A percentile compares a stretch with the other conserved stretches of the same genome.
Conservation (phyloP, 2,329 filamentous ascomycete species). For the Colletotrichum musicola region DNA sequence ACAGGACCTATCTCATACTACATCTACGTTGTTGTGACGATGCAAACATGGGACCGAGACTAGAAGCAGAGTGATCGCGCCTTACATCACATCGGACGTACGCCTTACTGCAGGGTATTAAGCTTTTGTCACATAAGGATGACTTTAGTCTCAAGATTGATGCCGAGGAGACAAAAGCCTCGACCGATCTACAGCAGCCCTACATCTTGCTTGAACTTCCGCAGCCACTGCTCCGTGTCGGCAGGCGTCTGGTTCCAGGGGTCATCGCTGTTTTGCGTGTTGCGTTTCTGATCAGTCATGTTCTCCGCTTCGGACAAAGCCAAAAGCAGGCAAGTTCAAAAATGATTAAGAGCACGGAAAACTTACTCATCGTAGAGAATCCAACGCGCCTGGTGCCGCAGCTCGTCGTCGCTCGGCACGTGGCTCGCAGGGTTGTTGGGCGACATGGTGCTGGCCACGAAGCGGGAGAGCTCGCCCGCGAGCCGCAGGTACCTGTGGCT, state of each 20-base stretch:
- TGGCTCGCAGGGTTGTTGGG: slow-evolving; percentile 47
- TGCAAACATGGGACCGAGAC: too few species aligned
- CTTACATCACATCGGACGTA: too few species aligned
- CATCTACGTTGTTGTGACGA: too few species aligned
- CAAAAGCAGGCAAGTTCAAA: background rate
- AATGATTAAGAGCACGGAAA: too few species aligned
- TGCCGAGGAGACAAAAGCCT: too few species aligned
- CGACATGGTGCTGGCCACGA: slow-evolving; percentile 46
- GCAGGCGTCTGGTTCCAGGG: slow-evolving; percentile 39
- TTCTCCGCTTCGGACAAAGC: too few species aligned
- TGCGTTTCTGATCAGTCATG: too few species aligned
- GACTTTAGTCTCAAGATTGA: too few species aligned
- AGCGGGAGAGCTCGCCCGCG: slow-evolving; percentile 41
- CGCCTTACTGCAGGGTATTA: too few species aligned
- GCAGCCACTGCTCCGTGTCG: slow-evolving; percentile 31
- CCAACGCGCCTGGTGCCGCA: slow-evolving; percentile 49
- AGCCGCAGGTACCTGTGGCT: slow-evolving; percentile 44
- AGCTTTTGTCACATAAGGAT: too few species aligned
- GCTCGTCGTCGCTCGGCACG: slow-evolving; percentile 51
- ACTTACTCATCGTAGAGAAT: slow-evolving; percentile 48
- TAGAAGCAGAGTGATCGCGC: too few species aligned
- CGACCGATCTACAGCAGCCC: background rate
- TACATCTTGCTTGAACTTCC: slow-evolving; percentile 28
- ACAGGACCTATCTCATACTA: too few species aligned
- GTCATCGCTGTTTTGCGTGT: slow-evolving; percentile 18